phyloP scores from a whole-genome alignment of 768 basidiomycete species.

The Auricularia heimuer region DNA sequence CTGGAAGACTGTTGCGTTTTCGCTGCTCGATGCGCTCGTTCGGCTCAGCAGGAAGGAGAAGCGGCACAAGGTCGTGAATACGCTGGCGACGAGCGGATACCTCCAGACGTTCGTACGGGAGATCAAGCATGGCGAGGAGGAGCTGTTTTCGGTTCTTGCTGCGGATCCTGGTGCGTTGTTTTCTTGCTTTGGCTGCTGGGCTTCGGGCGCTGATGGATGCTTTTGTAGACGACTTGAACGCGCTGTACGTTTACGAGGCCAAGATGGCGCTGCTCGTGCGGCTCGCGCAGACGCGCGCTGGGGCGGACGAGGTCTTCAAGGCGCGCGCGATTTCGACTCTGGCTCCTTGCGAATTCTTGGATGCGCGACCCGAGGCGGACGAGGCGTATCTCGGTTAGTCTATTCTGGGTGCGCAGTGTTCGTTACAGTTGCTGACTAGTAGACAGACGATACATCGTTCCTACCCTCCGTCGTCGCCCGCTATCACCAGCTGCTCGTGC shows the following conservation, averaged over 20 bases:
- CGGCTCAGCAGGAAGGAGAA: constrained; percentile 62
- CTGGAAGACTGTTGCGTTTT: constrained; percentile 94
- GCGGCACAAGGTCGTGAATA: constrained; percentile 48
- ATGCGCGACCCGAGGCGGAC: constrained; percentile 74
- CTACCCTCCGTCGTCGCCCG: constrained; percentile 78
- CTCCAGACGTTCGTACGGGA: constrained; percentile 73
- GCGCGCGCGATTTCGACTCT: constrained; percentile 63
- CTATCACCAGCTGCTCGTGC: constrained; percentile 86
- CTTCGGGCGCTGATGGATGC: neutral
- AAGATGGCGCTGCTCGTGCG: constrained; percentile 86
- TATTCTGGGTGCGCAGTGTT: neutral
- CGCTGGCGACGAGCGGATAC: constrained; percentile 64
- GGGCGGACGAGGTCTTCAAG: constrained; percentile 78
- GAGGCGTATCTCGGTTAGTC: constrained; percentile 68
- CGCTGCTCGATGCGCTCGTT: constrained; percentile 74
- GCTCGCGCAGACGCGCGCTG: constrained; percentile 70
- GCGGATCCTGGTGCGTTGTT: constrained; percentile 73
- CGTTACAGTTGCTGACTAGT: constrained; percentile 6
- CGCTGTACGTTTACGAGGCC: constrained; percentile 89
- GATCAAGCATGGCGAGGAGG: constrained; percentile 71
- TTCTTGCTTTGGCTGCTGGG: neutral
- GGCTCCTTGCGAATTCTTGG: constrained; percentile 79
- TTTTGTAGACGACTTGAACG: constrained; percentile 69
- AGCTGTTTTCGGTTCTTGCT: constrained; percentile 66
- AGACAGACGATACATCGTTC: constrained; percentile 72